These are phyloP conservation scores for Ascochyta fabae DNA, from an alignment of 2,329 filamentous ascomycete species.

Conservation along the genomic window DNA sequence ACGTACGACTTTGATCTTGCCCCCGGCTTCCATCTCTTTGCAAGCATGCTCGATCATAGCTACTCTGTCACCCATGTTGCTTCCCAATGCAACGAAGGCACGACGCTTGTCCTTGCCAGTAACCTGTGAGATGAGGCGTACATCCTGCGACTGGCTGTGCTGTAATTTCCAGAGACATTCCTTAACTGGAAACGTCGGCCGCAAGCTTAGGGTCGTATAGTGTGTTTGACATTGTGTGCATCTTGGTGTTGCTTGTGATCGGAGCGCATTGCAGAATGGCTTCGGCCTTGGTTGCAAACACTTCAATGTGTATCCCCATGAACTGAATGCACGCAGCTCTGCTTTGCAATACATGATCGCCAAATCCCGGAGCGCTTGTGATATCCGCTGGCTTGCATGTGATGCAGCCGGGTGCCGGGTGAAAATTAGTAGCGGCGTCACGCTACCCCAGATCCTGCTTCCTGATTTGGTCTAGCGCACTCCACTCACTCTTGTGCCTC, in stretches of 20 bases:
- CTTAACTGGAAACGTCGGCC: background rate
- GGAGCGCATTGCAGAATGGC: background rate
- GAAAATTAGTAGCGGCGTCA: constrained; percentile 18
- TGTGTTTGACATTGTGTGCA: constrained; percentile 4
- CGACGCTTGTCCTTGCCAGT: constrained; percentile 40
- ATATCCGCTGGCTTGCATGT: constrained; percentile 22
- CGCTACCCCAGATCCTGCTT: constrained; percentile 9
- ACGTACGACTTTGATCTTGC: constrained; percentile 74
- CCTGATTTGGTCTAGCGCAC: constrained; percentile 21
- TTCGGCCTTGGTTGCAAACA: background rate
- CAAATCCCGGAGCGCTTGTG: constrained; percentile 2
- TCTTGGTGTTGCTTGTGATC: background rate
- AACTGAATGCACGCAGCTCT: constrained; percentile 3
- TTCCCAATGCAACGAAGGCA: constrained; percentile 87
- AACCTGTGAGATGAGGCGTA: constrained; percentile 20
- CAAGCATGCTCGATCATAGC: constrained; percentile 86
- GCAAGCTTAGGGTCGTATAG: background rate
- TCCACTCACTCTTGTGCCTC: constrained; percentile 31
- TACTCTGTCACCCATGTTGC: constrained; percentile 88
- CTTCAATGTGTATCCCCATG: background rate
- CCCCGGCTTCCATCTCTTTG: constrained; percentile 70
- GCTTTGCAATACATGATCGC: constrained; percentile 11
- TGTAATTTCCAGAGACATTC: background rate
- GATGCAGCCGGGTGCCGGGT: constrained; percentile 20
- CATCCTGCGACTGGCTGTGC: background rate